These are phyloP conservation scores for Colletotrichum incanum DNA, from an alignment of 2,329 filamentous ascomycete genomes.

Conservation along the genomic window DNA sequence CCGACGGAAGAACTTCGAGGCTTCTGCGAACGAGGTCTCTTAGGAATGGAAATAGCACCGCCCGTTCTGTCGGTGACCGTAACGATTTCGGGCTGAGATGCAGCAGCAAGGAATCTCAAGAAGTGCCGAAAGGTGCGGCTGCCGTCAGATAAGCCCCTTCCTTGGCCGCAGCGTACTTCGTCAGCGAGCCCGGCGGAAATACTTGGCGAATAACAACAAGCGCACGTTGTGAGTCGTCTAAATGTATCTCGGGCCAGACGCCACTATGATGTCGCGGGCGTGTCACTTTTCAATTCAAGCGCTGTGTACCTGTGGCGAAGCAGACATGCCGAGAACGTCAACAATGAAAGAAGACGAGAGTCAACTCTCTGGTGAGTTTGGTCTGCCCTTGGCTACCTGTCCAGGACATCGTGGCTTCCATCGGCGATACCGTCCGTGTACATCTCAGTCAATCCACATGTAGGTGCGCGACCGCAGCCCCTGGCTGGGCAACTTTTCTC, in stretches of 20 bases:
- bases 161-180: conserved; percentile 34
- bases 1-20: conserved; percentile 1
- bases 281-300: background rate
- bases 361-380: background rate
- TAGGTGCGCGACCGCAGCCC: background rate
- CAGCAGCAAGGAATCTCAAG: conserved; percentile 16
- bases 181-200: conserved; percentile 16
- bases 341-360: background rate
- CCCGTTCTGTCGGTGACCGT: conserved; percentile 7
- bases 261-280: background rate
- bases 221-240: background rate
- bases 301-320: background rate
- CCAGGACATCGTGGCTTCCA: background rate
- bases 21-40: conserved; percentile 4
- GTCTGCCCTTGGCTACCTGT: background rate
- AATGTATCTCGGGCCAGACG: background rate
- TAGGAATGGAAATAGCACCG: conserved; percentile 23
- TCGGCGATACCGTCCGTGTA: background rate
- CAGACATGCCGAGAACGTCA: background rate
- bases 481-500: background rate
- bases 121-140: conserved; percentile 40
- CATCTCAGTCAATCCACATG: background rate
- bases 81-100: conserved; percentile 31
- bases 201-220: background rate
- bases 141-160: conserved; percentile 36